Evolutionary conservation across 2,329 filamentous ascomycete species (phyloP).

Genomic region (Penicillium sclerotiorum): DNA sequence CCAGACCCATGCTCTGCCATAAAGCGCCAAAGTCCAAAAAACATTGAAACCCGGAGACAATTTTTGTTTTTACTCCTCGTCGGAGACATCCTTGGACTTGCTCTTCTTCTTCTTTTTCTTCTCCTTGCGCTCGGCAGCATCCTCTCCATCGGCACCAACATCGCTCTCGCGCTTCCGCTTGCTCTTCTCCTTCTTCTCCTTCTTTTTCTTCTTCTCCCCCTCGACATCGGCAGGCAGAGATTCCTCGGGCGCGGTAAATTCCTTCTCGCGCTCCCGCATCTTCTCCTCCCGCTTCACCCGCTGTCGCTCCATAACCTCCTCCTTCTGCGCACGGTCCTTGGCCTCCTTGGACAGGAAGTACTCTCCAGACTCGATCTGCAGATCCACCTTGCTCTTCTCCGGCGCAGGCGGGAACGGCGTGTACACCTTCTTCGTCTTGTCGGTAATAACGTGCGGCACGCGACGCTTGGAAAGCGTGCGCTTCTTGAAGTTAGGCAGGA

Average conservation of each 20-base stretch:
- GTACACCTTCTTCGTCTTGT: slow-evolving; percentile 93
- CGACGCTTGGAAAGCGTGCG: slow-evolving; percentile 81
- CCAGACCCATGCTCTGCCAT: slow-evolving; percentile 43
- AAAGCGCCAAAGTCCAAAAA: slow-evolving; percentile 35
- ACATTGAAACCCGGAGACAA: slow-evolving; percentile 19
- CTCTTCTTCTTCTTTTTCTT: slow-evolving; percentile 58
- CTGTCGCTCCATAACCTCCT: slow-evolving; percentile 82
- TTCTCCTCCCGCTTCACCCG: slow-evolving; percentile 86
- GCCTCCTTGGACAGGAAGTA: slow-evolving; percentile 94
- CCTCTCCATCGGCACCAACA: slow-evolving; percentile 34
- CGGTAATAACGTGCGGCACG: slow-evolving; percentile 80
- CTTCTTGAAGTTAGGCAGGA: slow-evolving; percentile 97
- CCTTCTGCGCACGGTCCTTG: slow-evolving; percentile 79
- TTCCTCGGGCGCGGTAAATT: slow-evolving; percentile 87
- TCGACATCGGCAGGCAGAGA: slow-evolving; percentile 57
- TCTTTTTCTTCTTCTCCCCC: slow-evolving; percentile 58
- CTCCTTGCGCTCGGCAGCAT: slow-evolving; percentile 58
- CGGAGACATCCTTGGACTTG: slow-evolving; percentile 37
- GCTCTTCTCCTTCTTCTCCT: slow-evolving; percentile 49
- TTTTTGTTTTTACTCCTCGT: slow-evolving; percentile 26
- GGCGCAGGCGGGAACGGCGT: slow-evolving; percentile 96
- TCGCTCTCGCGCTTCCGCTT: slow-evolving; percentile 43
- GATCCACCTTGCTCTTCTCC: slow-evolving; percentile 98
- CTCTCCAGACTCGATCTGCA: slow-evolving; percentile 97
- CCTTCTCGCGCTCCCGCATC: slow-evolving; percentile 78